phyloP scores from a whole-genome alignment of 345 rosid genomes.

The Cardamine occulta region DNA sequence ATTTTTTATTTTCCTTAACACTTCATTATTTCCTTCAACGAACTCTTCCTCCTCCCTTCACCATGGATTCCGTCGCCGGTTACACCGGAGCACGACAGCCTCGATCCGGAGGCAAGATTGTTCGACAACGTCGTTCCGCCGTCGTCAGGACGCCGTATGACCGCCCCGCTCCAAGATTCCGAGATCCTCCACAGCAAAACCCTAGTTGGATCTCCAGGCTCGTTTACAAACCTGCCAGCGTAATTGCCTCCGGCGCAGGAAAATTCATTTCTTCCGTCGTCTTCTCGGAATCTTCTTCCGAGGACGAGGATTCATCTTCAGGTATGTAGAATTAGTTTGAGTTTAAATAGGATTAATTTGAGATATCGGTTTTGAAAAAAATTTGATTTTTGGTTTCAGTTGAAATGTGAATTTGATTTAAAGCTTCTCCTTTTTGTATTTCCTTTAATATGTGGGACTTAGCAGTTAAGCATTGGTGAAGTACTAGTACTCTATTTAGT shows the following conservation, averaged over 20 bases:
- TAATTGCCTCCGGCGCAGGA: conserved; percentile 78
- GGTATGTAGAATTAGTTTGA: conserved; percentile 35
- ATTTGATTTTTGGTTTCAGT: not conserved
- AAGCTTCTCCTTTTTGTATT: conserved; percentile 14
- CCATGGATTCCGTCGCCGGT: conserved; percentile 47
- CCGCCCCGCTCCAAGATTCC: conserved; percentile 45
- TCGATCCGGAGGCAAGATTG: conserved; percentile 72
- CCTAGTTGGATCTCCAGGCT: conserved; percentile 90
- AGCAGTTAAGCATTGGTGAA: conserved; percentile 20
- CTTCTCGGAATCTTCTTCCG: conserved; percentile 59
- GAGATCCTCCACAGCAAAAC: conserved; percentile 48
- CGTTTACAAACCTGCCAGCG: conserved; percentile 72
- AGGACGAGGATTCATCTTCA: conserved; percentile 55
- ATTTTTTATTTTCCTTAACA: not conserved
- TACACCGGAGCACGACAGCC: conserved; percentile 41
- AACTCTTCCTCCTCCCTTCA: conserved; percentile 20
- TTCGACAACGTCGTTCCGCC: conserved; percentile 58
- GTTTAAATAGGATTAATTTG: not conserved
- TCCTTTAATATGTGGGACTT: conserved; percentile 30
- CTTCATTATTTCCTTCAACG: conserved; percentile 26
- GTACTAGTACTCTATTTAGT: not conserved
- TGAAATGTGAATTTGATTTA: conserved; percentile 24
- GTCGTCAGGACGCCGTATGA: conserved; percentile 67
- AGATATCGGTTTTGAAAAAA: not conserved
- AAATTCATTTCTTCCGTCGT: conserved; percentile 72